A percentile compares a stretch with the other conserved stretches of the same genome.
phyloP scores from a whole-genome alignment of 495 filamentous ascomycete genomes.

The Podospora fimiseda region DNA sequence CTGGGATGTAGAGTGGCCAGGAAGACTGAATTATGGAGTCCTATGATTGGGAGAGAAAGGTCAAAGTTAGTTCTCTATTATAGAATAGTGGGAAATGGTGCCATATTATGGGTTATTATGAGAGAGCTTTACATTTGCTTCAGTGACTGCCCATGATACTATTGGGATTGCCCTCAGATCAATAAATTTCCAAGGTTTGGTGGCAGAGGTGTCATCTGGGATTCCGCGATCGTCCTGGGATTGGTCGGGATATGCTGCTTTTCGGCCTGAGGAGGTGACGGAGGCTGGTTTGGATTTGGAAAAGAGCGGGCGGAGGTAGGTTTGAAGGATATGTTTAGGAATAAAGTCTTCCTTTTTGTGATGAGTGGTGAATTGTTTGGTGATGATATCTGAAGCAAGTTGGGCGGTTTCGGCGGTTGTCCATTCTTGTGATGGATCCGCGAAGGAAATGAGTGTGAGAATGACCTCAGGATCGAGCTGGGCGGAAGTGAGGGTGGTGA shows the following conservation, averaged over 20 bases:
- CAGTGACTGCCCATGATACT: slow-evolving; percentile 57
- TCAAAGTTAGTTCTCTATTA: background rate
- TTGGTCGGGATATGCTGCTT: slow-evolving; percentile 45
- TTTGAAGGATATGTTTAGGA: slow-evolving; percentile 47
- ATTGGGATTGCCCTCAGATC: slow-evolving; percentile 56
- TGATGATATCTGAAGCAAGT: slow-evolving; percentile 37
- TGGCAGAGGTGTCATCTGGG: slow-evolving; percentile 44
- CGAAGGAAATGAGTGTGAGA: slow-evolving; percentile 39
- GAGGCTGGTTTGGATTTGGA: slow-evolving; percentile 54
- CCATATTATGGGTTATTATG: background rate
- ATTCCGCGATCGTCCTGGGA: slow-evolving; percentile 27
- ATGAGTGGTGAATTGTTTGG: slow-evolving; percentile 29
- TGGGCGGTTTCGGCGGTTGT: slow-evolving; percentile 30
- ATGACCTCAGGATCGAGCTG: slow-evolving; percentile 16
- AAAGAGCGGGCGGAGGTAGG: slow-evolving; percentile 62
- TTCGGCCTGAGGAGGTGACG: slow-evolving; percentile 58
- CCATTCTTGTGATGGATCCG: slow-evolving; percentile 50
- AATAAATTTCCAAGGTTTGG: slow-evolving; percentile 70
- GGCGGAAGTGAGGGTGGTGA: slow-evolving; percentile 3
- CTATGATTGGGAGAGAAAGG: slow-evolving; percentile 2
- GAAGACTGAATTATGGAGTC: slow-evolving; percentile 29
- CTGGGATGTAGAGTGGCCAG: slow-evolving; percentile 81
- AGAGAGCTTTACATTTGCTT: slow-evolving; percentile 37
- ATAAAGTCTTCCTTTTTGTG: slow-evolving; percentile 31
- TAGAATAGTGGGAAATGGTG: background rate